Percentiles rank a stretch among this genome's conserved stretches.
Conservation (phyloP, 371 early-diverging fungal genomes). For the Haplosporangium sp. region DNA sequence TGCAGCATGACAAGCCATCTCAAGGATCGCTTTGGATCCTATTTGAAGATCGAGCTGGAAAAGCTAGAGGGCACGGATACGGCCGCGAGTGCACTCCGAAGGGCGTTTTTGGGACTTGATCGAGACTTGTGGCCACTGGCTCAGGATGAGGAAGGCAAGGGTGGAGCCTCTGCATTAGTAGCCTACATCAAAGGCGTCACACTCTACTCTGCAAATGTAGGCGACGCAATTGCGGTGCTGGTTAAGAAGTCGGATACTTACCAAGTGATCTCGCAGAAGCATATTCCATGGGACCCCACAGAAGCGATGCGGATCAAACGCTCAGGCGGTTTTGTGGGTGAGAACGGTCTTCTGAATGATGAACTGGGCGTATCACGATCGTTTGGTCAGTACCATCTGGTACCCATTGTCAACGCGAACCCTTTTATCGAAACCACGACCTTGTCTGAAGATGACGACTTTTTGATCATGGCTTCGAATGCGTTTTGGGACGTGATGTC, state of each 20-base stretch:
- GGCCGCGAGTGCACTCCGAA: constrained; percentile 71
- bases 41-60: constrained; percentile 79
- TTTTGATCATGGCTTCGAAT: constrained; percentile 87
- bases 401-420: constrained; percentile 88
- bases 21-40: constrained; percentile 75
- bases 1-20: constrained; percentile 72
- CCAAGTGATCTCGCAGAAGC: constrained; percentile 79
- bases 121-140: constrained; percentile 71
- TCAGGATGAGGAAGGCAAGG: constrained; percentile 61
- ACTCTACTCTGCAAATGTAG: constrained; percentile 91
- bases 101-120: constrained; percentile 83
- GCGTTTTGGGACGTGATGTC: constrained; percentile 89
- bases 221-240: constrained; percentile 88
- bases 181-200: constrained; percentile 84
- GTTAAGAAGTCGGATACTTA: constrained; percentile 82
- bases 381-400: constrained; percentile 88
- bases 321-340: constrained; percentile 86
- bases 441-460: constrained; percentile 88
- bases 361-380: constrained; percentile 81
- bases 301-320: constrained; percentile 85
- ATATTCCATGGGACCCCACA: constrained; percentile 74
- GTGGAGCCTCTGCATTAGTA: constrained; percentile 81
- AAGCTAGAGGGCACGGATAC: constrained; percentile 65
- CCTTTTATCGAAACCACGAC: constrained; percentile 81
- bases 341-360: constrained; percentile 80